Evolutionary conservation across 352 stramenopile species (phyloP), one percentile per base, ranked within the genome.

Genomic region (Phytophthora citrophthora): DNA sequence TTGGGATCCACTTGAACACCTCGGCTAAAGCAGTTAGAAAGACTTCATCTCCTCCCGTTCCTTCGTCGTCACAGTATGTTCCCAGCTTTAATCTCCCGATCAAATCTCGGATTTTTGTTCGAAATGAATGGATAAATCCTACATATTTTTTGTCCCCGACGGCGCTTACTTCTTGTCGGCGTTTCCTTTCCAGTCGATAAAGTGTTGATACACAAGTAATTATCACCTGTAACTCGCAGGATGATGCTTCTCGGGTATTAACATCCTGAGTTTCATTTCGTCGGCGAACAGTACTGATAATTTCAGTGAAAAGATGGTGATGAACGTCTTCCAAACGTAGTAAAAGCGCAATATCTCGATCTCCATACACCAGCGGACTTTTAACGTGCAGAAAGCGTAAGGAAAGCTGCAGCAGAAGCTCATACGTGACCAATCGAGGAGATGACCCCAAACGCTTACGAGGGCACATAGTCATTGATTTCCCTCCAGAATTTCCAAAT

Each of bases 101-200:
- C 9, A 83, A 72, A 20, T 73, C 66, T 43, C 77, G 77, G 18
- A 90, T 31, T 18, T 83, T 71, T 2, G 60, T 54, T 11, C 72
- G 70, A 15, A 86, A 80, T 12, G 68, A 49, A 44, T 83, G 68
- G 43, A 89, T 66, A 4, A 90, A 61, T 1, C 51, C 45, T 48
- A 72, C 62, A 51, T 87, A 90, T 46, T 76, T 81, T 46, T 89
- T 90, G 16, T 86, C 76, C 12, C 76, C 74, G 4, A 80, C 16
- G 5, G 56, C 50, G 3, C 46, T 69, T 0, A 78, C 64, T 16
- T 76, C 66, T 34, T 52, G 68, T 45, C 81, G 67, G 15, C 77
- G 64, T 55, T 82, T 78, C 31, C 58, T 61, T 53, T 90, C 81
- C n/a, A 89, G 61, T 1, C 76, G 73, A 52, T 74, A 90, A 26